Evolutionary conservation across 2,329 filamentous ascomycete genomes (phyloP), one percentile per base, ranked within the genome.

Genomic region (Pseudogymnoascus sp.): DNA sequence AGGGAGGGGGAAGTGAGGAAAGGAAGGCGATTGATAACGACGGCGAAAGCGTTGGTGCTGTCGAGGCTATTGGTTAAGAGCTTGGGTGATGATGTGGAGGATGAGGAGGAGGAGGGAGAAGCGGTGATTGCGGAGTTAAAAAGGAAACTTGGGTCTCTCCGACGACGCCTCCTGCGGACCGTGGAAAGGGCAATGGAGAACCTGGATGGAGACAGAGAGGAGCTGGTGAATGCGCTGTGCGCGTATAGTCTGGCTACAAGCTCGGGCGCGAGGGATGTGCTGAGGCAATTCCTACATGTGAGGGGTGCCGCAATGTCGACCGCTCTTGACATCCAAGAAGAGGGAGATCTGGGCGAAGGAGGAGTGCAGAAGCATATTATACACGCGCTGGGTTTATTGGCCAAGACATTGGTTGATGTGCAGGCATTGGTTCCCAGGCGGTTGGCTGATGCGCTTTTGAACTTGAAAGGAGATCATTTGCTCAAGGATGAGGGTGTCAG

Each of bases 191-290:
- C 91, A 4, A 74, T 96, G 62, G 82, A 83, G 67, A 84, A 82
- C 59, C 82, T 87, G 26, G 68, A 80, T 68, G 70, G 79, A 65
- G 79, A 83, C 21, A 72, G 74, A 37, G 75, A 78, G 3, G 75
- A 73, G 33, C 80, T 95, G 15, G 78, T 93, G 11, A 88, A 91
- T 68, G 86, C 88, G 0, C 80, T 97, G 68, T 89, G 87, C 63
- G 92, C 93, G 0, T 93, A 92, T 73, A 92, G 91, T 65, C 79
- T 97, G 60, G 85, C 87, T 1, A 92, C 89, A 2, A 96, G 85
- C 70, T 91, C 89, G 0, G 89, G 91, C 0, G 86, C 90, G 0
- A 86, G 84, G 64, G 92, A 96, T 72, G 88, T 91, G 0, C 75
- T 97, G 62, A 80, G 85, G 7, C 87, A 95, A 75, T 93, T 97